Percentiles rank a stretch among this genome's conserved stretches.
Conservation (phyloP, 176 grass and related monocot species). For the Oryza nivara region DNA sequence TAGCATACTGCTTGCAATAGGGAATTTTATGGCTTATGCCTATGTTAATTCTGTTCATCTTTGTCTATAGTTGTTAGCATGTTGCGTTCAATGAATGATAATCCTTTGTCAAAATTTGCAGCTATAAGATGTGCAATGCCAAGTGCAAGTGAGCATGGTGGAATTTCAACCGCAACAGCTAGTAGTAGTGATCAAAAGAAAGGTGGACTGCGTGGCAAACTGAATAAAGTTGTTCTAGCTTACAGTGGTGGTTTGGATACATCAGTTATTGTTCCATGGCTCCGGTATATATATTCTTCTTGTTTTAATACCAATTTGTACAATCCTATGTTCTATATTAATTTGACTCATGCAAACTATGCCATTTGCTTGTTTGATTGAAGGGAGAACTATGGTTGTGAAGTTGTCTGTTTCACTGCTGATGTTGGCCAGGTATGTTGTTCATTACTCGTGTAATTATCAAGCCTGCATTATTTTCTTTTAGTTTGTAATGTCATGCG, state of each 20-base stretch:
- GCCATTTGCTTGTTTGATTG: slow-evolving; percentile 33
- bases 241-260: slow-evolving; percentile 98
- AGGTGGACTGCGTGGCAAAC: slow-evolving; percentile 63
- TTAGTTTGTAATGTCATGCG: neutral
- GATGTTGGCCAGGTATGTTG: slow-evolving; percentile 90
- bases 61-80: neutral
- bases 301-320: neutral
- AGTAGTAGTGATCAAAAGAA: slow-evolving; percentile 34
- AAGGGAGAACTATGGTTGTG: slow-evolving; percentile 97
- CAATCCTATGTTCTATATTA: neutral
- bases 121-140: slow-evolving; percentile 59
- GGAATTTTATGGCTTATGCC: neutral
- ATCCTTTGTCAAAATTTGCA: slow-evolving; percentile 34
- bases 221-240: slow-evolving; percentile 97
- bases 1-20: neutral
- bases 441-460: neutral
- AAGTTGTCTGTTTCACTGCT: slow-evolving; percentile 98
- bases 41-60: neutral
- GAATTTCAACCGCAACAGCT: slow-evolving; percentile 29
- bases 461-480: neutral
- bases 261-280: slow-evolving; percentile 96
- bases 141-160: slow-evolving; percentile 47
- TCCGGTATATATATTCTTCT: slow-evolving; percentile 56
- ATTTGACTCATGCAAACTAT: neutral
- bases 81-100: neutral